Percentiles rank a stretch among this genome's conserved stretches.
phyloP scores from a whole-genome alignment of 1,139 yeast species.

The Blastobotrys proliferans region DNA sequence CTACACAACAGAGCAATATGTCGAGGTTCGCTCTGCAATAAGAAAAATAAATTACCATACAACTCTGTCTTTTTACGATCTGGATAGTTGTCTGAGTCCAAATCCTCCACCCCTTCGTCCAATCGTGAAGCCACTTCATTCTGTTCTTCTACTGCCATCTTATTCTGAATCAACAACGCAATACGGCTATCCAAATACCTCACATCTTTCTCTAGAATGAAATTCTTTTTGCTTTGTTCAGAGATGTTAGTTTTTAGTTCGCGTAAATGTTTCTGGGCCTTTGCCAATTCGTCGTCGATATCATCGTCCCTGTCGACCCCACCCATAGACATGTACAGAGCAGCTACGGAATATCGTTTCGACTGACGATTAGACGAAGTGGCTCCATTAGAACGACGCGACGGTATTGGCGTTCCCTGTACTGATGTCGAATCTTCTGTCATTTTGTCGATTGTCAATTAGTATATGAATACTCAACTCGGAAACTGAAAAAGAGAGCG shows the following conservation, averaged over 20 bases:
- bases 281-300: constrained; percentile 38
- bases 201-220: constrained; percentile 40
- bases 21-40: constrained; percentile 40
- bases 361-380: constrained; percentile 30
- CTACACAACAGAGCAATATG: constrained; percentile 39
- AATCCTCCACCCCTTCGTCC: constrained; percentile 23
- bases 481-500: too few relatives aligned
- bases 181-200: constrained; percentile 40
- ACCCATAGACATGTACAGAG: constrained; percentile 37
- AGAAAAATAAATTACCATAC: constrained; percentile 39
- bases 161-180: constrained; percentile 40
- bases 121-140: constrained; percentile 36
- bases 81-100: constrained; percentile 25
- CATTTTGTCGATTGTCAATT: constrained; percentile 2
- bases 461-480: background rate
- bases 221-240: constrained; percentile 38
- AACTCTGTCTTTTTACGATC: constrained; percentile 32
- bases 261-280: constrained; percentile 35
- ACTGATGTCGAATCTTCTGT: constrained; percentile 7
- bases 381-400: constrained; percentile 14
- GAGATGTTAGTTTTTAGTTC: constrained; percentile 37
- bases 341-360: constrained; percentile 38
- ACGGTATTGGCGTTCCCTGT: background rate
- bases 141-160: constrained; percentile 39
- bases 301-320: constrained; percentile 39